These are phyloP conservation scores for Sordariomycetes sp. DNA, from an alignment of 2,329 filamentous ascomycete genomes.

Conservation along the genomic window DNA sequence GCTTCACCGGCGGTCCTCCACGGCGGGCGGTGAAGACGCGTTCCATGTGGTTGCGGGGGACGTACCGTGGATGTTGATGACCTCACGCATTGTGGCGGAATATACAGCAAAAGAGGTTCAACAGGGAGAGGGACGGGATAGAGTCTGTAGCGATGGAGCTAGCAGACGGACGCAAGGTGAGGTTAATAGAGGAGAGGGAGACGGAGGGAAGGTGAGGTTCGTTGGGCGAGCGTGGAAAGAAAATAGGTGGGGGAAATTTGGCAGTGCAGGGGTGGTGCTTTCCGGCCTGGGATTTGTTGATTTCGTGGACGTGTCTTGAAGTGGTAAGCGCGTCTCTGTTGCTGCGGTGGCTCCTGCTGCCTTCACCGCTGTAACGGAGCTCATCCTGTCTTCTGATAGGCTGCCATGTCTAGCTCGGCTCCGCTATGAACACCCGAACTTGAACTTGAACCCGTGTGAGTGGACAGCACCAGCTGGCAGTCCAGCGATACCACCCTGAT, in stretches of 20 bases:
- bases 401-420: no score
- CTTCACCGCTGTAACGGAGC: slow-evolving; percentile 3
- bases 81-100: slow-evolving; percentile 82
- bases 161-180: not conserved
- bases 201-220: slow-evolving; percentile 13
- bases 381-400: no score
- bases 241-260: slow-evolving; percentile 40
- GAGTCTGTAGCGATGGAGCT: no score
- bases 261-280: slow-evolving; percentile 20
- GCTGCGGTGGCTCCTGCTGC: not conserved
- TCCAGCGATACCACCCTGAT: no score
- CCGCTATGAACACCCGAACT: no score
- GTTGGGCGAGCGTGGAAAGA: slow-evolving; percentile 15
- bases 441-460: not conserved
- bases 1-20: no score
- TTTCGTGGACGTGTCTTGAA: slow-evolving; percentile 11
- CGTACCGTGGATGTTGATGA: slow-evolving; percentile 97
- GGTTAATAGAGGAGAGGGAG: slow-evolving; percentile 12
- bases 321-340: slow-evolving; percentile 6
- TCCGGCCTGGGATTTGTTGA: slow-evolving; percentile 28
- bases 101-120: no score
- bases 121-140: no score
- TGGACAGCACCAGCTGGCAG: no score
- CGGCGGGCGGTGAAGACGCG: slow-evolving; percentile 31
- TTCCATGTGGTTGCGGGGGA: slow-evolving; percentile 24